Conservation (phyloP, 495 filamentous ascomycete genomes). For the Penicillium daleae region DNA sequence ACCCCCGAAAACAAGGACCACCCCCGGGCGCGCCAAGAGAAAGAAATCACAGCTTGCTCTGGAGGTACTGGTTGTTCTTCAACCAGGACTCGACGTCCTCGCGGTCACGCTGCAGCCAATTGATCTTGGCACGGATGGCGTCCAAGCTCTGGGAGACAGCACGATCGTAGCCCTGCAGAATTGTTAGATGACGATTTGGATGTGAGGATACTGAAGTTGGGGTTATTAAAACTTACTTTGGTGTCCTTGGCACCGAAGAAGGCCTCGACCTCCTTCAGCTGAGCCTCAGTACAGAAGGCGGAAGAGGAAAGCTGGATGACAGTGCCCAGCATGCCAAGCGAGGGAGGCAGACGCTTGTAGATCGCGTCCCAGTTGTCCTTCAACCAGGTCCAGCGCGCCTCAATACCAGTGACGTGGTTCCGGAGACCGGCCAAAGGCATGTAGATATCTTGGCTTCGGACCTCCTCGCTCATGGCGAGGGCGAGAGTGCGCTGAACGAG, state of each 20-base stretch:
- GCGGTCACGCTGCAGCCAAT: conserved; percentile 64
- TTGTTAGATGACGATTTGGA: conserved; percentile 14
- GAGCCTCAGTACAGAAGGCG: conserved; percentile 76
- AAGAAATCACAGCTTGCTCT: conserved; percentile 43
- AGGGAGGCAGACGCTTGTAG: conserved; percentile 75
- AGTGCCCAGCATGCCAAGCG: conserved; percentile 79
- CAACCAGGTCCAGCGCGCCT: conserved; percentile 82
- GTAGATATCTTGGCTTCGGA: conserved; percentile 97
- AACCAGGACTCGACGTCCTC: conserved; percentile 65
- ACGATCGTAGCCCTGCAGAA: conserved; percentile 57
- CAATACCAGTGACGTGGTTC: conserved; percentile 74
- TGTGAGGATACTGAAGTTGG: not conserved
- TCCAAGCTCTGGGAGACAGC: conserved; percentile 65
- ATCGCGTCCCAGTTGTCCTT: conserved; percentile 84
- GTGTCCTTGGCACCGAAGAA: conserved; percentile 85
- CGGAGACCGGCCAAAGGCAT: conserved; percentile 80
- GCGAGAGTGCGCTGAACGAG: conserved; percentile 81
- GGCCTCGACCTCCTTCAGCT: conserved; percentile 70
- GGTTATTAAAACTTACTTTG: conserved; percentile 54
- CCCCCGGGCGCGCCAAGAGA: not conserved
- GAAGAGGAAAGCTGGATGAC: conserved; percentile 84
- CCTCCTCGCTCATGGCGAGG: conserved; percentile 75
- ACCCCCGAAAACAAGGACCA: not conserved
- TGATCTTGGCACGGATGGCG: conserved; percentile 60
- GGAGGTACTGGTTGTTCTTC: conserved; percentile 58